phyloP scores from a whole-genome alignment of 2,329 filamentous ascomycete genomes.

The Gaeumannomyces tritici region DNA sequence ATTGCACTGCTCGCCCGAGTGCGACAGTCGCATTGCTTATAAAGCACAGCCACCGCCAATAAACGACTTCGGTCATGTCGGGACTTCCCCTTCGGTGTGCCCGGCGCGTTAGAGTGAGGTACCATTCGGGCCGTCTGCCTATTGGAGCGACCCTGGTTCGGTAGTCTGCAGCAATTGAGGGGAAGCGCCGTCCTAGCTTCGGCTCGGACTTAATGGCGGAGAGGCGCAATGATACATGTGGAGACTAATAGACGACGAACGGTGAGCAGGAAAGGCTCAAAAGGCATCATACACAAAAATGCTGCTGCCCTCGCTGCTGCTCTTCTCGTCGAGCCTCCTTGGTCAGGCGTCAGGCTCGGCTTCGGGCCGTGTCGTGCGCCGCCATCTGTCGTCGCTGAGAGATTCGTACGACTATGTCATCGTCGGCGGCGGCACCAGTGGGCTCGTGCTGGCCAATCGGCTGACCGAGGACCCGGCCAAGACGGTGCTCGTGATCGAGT shows the following conservation, averaged over 20 bases:
- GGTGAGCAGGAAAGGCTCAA: not conserved
- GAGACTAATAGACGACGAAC: not conserved
- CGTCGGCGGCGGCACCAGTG: slow-evolving; percentile 35
- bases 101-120: too few species aligned
- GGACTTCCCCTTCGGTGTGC: too few species aligned
- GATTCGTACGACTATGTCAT: slow-evolving; percentile 27
- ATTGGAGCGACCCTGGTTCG: too few species aligned
- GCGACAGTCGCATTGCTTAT: too few species aligned
- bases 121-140: too few species aligned
- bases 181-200: not conserved
- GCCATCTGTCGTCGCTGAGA: not conserved
- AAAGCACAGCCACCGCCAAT: too few species aligned
- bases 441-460: slow-evolving; percentile 31
- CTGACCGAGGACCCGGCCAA: slow-evolving; percentile 25
- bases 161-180: not conserved
- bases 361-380: not conserved
- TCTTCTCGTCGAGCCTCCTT: not conserved
- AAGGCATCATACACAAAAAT: not conserved
- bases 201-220: not conserved
- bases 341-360: not conserved
- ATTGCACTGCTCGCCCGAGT: too few species aligned
- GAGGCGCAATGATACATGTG: not conserved
- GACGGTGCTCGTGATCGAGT: slow-evolving; percentile 16
- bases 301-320: not conserved
- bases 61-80: too few species aligned